A percentile compares a stretch with the other conserved stretches of the same genome.
Conservation (phyloP, 345 rosid species). For the Punica granatum region DNA sequence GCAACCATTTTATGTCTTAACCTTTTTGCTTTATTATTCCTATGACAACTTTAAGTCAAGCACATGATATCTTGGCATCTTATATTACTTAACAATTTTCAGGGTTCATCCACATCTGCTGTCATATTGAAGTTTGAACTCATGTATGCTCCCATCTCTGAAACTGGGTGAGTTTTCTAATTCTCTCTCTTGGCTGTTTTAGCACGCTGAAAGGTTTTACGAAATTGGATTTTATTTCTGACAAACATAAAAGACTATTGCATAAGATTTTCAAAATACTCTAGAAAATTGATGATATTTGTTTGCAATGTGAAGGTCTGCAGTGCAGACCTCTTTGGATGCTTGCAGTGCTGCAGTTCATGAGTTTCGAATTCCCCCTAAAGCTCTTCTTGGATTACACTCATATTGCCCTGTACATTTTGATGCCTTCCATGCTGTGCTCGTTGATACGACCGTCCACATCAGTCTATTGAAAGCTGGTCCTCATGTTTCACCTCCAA, state of each 20-base stretch:
- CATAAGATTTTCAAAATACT: not conserved
- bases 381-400: conserved; percentile 89
- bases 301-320: conserved; percentile 34
- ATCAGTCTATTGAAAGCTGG: conserved; percentile 56
- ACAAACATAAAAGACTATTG: not conserved
- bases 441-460: conserved; percentile 76
- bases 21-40: not conserved
- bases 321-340: conserved; percentile 44
- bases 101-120: conserved; percentile 71
- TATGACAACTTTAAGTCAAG: not conserved
- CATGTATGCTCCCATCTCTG: conserved; percentile 58
- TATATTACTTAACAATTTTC: conserved; percentile 13
- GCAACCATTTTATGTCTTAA: not conserved
- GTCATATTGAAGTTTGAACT: conserved; percentile 91
- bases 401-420: conserved; percentile 91
- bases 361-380: conserved; percentile 85
- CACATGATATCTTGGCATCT: not conserved
- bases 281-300: conserved; percentile 3
- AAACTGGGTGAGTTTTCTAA: conserved; percentile 33
- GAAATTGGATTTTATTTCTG: not conserved
- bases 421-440: conserved; percentile 77
- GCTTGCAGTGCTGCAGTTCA: conserved; percentile 62
- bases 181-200: conserved; percentile 11
- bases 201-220: not conserved
- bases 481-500: conserved; percentile 28